Evolutionary conservation across 805 yeast species (phyloP), one percentile per base, ranked within the genome.

Genomic region (Candida montana): DNA sequence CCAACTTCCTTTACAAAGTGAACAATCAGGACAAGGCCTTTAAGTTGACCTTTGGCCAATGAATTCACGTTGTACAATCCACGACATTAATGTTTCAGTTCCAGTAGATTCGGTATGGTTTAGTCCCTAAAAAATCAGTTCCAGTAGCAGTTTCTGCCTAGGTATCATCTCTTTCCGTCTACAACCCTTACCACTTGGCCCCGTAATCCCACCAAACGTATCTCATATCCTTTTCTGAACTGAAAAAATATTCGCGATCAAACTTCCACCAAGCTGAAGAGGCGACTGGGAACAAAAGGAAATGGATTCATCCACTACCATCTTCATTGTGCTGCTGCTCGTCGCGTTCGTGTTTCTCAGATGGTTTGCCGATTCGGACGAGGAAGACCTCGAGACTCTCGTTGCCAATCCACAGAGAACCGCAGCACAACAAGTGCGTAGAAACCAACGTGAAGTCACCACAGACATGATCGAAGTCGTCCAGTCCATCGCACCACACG

Each of bases 1-100:
- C 96, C 29, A 89, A 85, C 54, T 93, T 91, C 58, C 69, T 93
- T 41, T 93, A 91, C 65, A 81, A 85, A 53, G 89, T 87, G 40
- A 79, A 79, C 55, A 82, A 87, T 55, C 86, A 85, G 53, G 72
- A 70, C 45, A 65, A 63, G 55, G 70, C 63, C 26, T 69, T 68
- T 52, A 65, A 58, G 44, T 54, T 68, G 62, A 65, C 62, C 39
- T 67, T 68, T 46, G 45, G 46, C 17, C 40, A 41, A 9, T 41
- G 40, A 39, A 16, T 5, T 13, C n/a, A n/a, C n/a, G n/a, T 15
- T 27, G 17, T 15, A 7, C 20, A 21, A 20, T 31, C 21, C 23
- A 7, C 15, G 15, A 7, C 18, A 19, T 12, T 18, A 10, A 26
- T 32, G 19, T 37, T 18, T 23, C n/a, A n/a, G n/a, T n/a, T n/a